phyloP scores from a whole-genome alignment of 2,329 filamentous ascomycete genomes.

The Aspergillus clavatus region DNA sequence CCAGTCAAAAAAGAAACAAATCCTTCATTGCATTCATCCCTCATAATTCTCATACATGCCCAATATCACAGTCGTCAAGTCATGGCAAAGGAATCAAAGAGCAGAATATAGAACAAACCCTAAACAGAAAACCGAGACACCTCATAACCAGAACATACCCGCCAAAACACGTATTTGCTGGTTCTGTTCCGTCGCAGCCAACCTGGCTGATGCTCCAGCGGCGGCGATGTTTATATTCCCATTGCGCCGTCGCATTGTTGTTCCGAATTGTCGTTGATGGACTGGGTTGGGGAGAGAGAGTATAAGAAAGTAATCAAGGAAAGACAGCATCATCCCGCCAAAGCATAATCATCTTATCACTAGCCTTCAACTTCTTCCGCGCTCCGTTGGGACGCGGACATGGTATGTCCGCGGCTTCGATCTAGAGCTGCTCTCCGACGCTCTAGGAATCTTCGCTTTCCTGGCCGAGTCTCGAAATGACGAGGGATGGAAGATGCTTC shows the following conservation, averaged over 20 bases:
- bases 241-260: not conserved
- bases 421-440: conserved; percentile 20
- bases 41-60: not conserved
- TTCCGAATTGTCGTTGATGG: not conserved
- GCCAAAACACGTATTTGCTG: too few relatives aligned
- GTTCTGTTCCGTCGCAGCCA: not conserved
- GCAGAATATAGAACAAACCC: too few relatives aligned
- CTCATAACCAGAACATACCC: too few relatives aligned
- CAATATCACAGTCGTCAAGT: not conserved
- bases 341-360: not conserved
- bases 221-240: not conserved
- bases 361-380: conserved; percentile 37
- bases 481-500: conserved; percentile 69
- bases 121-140: too few relatives aligned
- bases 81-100: not conserved
- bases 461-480: conserved; percentile 83
- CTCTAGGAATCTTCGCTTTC: conserved; percentile 72
- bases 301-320: too few relatives aligned
- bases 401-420: conserved; percentile 16
- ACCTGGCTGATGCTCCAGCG: not conserved
- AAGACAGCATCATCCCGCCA: too few relatives aligned
- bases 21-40: not conserved
- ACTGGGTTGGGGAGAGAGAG: not conserved
- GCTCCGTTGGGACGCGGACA: conserved; percentile 28
- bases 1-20: not conserved